Percentiles rank a stretch among this genome's conserved stretches.
These are phyloP conservation scores for Jamesozyma piceae DNA, from an alignment of 805 yeast genomes.

Conservation along the genomic window DNA sequence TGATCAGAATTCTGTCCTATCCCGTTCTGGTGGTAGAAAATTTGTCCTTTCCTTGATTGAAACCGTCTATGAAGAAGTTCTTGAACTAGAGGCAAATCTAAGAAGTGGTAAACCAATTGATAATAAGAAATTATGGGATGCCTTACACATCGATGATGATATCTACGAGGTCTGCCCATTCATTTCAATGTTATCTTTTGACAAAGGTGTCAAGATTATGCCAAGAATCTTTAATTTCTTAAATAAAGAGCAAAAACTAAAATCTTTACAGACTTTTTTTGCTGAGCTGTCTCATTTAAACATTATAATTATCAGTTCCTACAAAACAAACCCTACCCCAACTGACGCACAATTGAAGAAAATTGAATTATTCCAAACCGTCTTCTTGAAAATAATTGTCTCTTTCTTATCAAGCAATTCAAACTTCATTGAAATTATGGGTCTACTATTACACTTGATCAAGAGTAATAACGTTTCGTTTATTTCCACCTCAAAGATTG, in stretches of 20 bases:
- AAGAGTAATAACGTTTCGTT: constrained; percentile 59
- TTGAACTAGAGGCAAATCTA: constrained; percentile 68
- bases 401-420: constrained; percentile 70
- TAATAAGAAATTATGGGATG: constrained; percentile 57
- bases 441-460: constrained; percentile 59
- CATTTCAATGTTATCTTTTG: constrained; percentile 69
- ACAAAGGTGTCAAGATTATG: constrained; percentile 81
- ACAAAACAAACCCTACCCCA: constrained; percentile 56
- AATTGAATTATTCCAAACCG: constrained; percentile 68
- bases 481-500: constrained; percentile 55
- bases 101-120: constrained; percentile 45
- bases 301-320: constrained; percentile 71
- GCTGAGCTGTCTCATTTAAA: constrained; percentile 71
- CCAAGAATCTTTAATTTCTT: constrained; percentile 83
- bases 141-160: constrained; percentile 63
- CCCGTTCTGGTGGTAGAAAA: constrained; percentile 37
- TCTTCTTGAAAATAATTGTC: constrained; percentile 76
- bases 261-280: constrained; percentile 68
- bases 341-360: constrained; percentile 42
- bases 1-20: constrained; percentile 28
- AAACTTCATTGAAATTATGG: constrained; percentile 68
- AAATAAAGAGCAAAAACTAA: constrained; percentile 62
- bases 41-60: constrained; percentile 64
- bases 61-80: constrained; percentile 63
- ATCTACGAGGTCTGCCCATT: constrained; percentile 59